phyloP scores from a whole-genome alignment of 2,329 filamentous ascomycete genomes.

The Penicillium fuscoglaucum region DNA sequence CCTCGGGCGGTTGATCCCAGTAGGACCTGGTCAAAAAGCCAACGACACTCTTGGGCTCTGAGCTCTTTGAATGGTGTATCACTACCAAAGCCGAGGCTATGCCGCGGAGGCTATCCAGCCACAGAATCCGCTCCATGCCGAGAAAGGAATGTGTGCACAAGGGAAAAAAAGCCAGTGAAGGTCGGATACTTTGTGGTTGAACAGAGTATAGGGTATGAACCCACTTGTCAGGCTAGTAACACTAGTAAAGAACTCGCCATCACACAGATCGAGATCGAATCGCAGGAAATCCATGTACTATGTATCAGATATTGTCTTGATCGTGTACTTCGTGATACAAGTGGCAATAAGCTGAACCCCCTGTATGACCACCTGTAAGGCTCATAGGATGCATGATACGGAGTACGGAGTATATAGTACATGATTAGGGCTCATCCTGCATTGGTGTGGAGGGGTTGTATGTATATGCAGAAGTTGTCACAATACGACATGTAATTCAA shows the following conservation, averaged over 20 bases:
- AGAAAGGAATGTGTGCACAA: not conserved
- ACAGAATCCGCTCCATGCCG: not conserved
- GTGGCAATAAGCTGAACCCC: not conserved
- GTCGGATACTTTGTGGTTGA: not conserved
- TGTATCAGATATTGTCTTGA: not conserved
- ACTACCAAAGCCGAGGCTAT: not conserved
- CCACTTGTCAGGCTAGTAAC: not conserved
- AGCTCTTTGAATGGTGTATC: not conserved
- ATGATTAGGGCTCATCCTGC: not conserved
- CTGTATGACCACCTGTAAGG: not conserved
- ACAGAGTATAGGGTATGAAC: not conserved
- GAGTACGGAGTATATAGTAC: not conserved
- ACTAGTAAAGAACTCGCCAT: not conserved
- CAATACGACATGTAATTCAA: not conserved
- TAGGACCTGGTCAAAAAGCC: not conserved
- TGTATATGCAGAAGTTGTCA: not conserved
- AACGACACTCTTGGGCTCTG: not conserved
- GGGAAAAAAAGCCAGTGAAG: not conserved
- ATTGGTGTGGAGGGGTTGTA: too few species aligned
- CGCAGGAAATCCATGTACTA: not conserved
- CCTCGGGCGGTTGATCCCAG: slow-evolving; percentile 2
- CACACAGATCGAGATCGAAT: not conserved
- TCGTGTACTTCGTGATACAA: not conserved
- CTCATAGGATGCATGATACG: not conserved
- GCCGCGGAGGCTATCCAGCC: slow-evolving; percentile 5